Evolutionary conservation across 2,329 filamentous ascomycete genomes (phyloP).

Genomic region (Raffaelea ambrosiae): DNA sequence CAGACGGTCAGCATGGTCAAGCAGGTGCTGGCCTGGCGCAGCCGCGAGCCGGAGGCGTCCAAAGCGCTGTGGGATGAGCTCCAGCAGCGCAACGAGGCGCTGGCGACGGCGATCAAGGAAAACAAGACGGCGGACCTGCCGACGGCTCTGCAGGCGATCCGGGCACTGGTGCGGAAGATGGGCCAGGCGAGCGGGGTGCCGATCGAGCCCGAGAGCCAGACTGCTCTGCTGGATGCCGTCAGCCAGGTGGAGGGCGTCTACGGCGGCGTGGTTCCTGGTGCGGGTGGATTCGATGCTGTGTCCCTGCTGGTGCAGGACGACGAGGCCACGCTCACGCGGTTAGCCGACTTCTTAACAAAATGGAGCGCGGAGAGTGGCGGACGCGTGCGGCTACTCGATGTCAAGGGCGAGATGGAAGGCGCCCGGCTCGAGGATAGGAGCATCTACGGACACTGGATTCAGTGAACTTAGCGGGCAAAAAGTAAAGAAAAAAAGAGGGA

Average conservation of each 20-base stretch:
- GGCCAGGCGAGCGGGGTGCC: conserved; percentile 65
- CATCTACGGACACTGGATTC: conserved; percentile 36
- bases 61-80: conserved; percentile 65
- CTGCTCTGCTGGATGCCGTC: conserved; percentile 70
- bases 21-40: conserved; percentile 76
- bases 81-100: conserved; percentile 62
- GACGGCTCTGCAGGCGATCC: conserved; percentile 40
- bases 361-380: conserved; percentile 56
- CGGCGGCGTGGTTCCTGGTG: conserved; percentile 87
- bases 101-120: conserved; percentile 56
- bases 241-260: conserved; percentile 72
- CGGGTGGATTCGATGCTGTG: conserved; percentile 87
- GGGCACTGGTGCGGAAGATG: conserved; percentile 66
- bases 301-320: conserved; percentile 72
- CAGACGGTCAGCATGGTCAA: conserved; percentile 96
- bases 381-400: conserved; percentile 59
- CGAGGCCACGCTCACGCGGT: conserved; percentile 46
- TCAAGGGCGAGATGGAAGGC: conserved; percentile 67
- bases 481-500: neutral
- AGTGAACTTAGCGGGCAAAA: conserved; percentile 4
- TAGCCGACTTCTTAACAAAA: conserved; percentile 53
- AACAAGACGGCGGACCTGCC: conserved; percentile 34
- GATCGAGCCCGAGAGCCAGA: conserved; percentile 84
- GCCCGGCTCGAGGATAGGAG: conserved; percentile 36
- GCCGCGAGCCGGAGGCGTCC: conserved; percentile 53